These are phyloP conservation scores for Aegilops bicornis DNA, from an alignment of 176 grass and related monocot genomes.

Conservation along the genomic window DNA sequence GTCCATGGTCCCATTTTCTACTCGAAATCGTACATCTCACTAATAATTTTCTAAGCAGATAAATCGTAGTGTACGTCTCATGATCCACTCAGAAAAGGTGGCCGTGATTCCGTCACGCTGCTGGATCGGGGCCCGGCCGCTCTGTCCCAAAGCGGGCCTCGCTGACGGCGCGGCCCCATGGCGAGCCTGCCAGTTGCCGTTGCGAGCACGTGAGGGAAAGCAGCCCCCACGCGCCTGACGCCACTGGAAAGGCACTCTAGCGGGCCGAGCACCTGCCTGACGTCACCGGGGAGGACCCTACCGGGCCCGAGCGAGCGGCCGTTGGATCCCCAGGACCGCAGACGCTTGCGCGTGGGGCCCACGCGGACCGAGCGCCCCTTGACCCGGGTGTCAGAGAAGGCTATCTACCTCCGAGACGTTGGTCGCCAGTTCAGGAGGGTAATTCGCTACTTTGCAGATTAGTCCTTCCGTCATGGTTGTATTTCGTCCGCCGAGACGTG, in stretches of 20 bases:
- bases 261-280: not conserved
- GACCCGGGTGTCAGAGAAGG: not conserved
- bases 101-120: not conserved
- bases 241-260: not conserved
- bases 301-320: not conserved
- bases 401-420: not conserved
- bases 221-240: slow-evolving; percentile 24
- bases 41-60: not conserved
- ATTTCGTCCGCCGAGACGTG: not conserved
- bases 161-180: not conserved
- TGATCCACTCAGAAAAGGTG: not conserved
- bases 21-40: not conserved
- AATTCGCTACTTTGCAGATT: not conserved
- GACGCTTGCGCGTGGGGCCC: not conserved
- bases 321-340: not conserved
- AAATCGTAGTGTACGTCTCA: not conserved
- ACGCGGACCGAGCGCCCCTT: rapidly evolving
- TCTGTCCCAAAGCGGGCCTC: not conserved
- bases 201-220: slow-evolving; percentile 43
- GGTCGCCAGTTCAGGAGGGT: slow-evolving; percentile 18
- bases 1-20: not conserved
- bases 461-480: not conserved
- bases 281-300: not conserved
- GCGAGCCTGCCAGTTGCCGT: not conserved
- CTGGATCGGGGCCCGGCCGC: not conserved